Conservation (phyloP, 1,284 basidiomycete species). For the Ceratobasidium sp. region DNA sequence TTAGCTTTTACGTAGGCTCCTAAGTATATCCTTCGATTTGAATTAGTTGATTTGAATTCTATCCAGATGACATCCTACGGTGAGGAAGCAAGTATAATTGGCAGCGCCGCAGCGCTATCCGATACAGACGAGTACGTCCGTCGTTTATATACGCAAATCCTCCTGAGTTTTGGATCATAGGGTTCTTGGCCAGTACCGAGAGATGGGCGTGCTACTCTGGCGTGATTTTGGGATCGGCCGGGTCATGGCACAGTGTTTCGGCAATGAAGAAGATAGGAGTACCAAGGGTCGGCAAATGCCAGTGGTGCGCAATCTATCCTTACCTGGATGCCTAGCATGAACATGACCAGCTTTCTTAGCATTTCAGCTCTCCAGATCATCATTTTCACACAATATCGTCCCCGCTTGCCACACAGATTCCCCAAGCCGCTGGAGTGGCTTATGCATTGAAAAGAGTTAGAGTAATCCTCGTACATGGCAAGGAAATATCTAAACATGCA, state of each 20-base stretch:
- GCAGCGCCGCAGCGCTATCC: slow-evolving; percentile 87
- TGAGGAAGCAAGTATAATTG: slow-evolving; percentile 92
- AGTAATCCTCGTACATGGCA: not conserved
- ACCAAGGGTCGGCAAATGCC: slow-evolving; percentile 93
- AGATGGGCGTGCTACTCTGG: slow-evolving; percentile 91
- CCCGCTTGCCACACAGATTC: slow-evolving; percentile 94
- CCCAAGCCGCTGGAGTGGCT: slow-evolving; percentile 93
- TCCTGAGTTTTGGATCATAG: slow-evolving; percentile 48
- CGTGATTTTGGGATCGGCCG: slow-evolving; percentile 80
- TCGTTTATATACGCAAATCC: not conserved
- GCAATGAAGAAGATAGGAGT: slow-evolving; percentile 82
- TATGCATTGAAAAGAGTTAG: slow-evolving; percentile 81
- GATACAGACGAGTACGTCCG: slow-evolving; percentile 86
- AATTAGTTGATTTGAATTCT: slow-evolving; percentile 22
- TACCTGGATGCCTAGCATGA: not conserved
- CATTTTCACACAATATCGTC: slow-evolving; percentile 96
- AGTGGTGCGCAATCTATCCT: slow-evolving; percentile 65
- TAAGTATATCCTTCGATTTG: slow-evolving; percentile 27
- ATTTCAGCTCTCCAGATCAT: slow-evolving; percentile 85
- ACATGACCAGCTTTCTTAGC: slow-evolving; percentile 62
- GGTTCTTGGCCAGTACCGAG: slow-evolving; percentile 79
- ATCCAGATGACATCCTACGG: slow-evolving; percentile 84
- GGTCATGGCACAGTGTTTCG: slow-evolving; percentile 90
- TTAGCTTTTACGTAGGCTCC: slow-evolving; percentile 87
- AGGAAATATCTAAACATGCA: not conserved